Conservation (phyloP, 768 basidiomycete genomes). For the Dioszegia hungarica region DNA sequence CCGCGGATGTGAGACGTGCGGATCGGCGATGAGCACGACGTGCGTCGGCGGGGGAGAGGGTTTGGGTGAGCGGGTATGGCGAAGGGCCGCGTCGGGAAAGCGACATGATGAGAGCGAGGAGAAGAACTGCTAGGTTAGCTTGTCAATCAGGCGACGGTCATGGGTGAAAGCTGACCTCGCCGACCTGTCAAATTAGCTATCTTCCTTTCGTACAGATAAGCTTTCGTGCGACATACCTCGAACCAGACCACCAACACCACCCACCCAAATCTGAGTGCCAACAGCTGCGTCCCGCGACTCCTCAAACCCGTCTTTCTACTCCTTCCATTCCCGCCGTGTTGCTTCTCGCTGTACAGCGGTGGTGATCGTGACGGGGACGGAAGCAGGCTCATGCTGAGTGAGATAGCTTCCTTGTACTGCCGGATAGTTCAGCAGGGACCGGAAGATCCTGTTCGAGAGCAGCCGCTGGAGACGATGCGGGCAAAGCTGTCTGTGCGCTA, state of each 20-base stretch:
- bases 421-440: too few species aligned
- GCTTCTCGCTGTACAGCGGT: constrained; percentile 1
- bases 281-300: constrained; percentile 29
- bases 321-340: not conserved
- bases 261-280: constrained; percentile 54
- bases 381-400: not conserved
- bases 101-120: constrained; percentile 37
- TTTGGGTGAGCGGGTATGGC: constrained; percentile 10
- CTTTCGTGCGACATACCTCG: too few species aligned
- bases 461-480: too few species aligned
- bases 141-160: not conserved
- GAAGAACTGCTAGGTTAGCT: constrained; percentile 36
- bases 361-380: not conserved
- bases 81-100: constrained; percentile 38
- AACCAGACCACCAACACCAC: constrained; percentile 63
- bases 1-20: constrained; percentile 70
- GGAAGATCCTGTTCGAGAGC: too few species aligned
- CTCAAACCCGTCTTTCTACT: constrained; percentile 25
- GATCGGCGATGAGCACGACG: constrained; percentile 79
- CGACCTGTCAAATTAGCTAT: constrained; percentile 52
- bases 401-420: too few species aligned
- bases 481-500: too few species aligned
- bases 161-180: constrained; percentile 45
- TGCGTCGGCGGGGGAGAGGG: constrained; percentile 52
- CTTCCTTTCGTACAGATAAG: not conserved